Evolutionary conservation across 1,284 basidiomycete species (phyloP).

Genomic region (Marasmius sp.): DNA sequence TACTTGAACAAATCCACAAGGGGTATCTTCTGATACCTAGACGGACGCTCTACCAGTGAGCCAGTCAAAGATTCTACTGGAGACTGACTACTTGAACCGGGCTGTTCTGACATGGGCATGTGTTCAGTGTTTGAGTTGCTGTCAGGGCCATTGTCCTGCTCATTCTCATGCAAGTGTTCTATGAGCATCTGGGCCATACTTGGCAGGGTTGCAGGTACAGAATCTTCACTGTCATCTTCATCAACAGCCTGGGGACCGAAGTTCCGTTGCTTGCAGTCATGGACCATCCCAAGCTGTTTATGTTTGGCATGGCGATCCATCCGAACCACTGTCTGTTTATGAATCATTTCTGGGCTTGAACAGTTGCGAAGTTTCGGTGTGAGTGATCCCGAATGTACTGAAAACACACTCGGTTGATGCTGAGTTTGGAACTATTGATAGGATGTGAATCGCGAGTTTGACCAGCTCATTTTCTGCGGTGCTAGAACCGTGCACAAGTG

Average conservation of each 20-base stretch:
- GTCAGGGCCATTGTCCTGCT: too few species aligned
- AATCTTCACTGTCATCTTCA: too few species aligned
- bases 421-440: slow-evolving; percentile 21
- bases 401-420: slow-evolving; percentile 19
- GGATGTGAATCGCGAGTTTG: slow-evolving; percentile 17
- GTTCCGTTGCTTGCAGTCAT: neutral
- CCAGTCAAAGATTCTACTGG: too few species aligned
- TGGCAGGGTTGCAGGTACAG: too few species aligned
- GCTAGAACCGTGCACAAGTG: too few species aligned
- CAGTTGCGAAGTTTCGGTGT: slow-evolving; percentile 17
- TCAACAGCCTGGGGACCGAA: neutral
- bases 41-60: too few species aligned
- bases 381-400: slow-evolving; percentile 18
- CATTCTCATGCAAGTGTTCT: too few species aligned
- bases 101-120: too few species aligned
- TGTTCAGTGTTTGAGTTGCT: too few species aligned
- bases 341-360: neutral
- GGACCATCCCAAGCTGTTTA: neutral
- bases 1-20: neutral
- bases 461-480: too few species aligned
- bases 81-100: too few species aligned
- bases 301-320: neutral
- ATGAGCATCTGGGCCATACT: too few species aligned
- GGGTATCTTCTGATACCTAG: neutral
- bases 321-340: neutral